Evolutionary conservation across 352 stramenopile genomes (phyloP), one percentile per base, ranked within the genome.

Genomic region (Peronospora destructor): DNA sequence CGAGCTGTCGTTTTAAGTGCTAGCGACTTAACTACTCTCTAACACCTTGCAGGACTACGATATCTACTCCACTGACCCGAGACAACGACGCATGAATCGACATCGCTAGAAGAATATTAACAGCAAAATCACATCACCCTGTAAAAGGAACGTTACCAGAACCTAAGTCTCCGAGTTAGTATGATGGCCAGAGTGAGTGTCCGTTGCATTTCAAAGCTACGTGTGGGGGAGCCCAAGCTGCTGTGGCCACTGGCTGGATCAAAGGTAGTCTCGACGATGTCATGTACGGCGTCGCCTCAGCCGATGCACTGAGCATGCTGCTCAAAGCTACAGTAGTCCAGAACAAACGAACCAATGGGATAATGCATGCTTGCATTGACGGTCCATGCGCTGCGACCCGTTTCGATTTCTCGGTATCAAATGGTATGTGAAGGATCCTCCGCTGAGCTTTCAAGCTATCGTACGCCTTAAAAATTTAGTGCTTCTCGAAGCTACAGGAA

Each of bases 251-350:
- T 13, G 71, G 71, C 6, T 73, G 57, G 45, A 65, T 82, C 41
- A 61, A 53, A 41, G 65, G 61, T 10, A 58, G 49, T 9, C 40
- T 86, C 5, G 68, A 84, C 42, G 73, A 86, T 38, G 60, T 83
- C 59, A 83, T 86, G 72, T 87, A 80, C 49, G 76, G 76, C 14
- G 63, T 80, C n/a, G 14, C 58, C 9, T 68, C 74, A 6, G 64
- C 71, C 10, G 62, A 83, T 40, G 51, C 66, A n/a, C 61, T 56
- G 19, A 46, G 58, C 32, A 79, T 80, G 68, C 49, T 73, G 17
- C 28, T 85, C 6, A 73, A 75, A 26, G 63, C 61, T 6, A 60
- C 59, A 25, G n/a, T 67, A 6, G 59, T 56, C 25, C 63, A 67
- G 33, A 59, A 67, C 16, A 49, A 53, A 7, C 16, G 63, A 49